Conservation (phyloP, 1,284 basidiomycete genomes). For the Singerocomus inundabilis region DNA sequence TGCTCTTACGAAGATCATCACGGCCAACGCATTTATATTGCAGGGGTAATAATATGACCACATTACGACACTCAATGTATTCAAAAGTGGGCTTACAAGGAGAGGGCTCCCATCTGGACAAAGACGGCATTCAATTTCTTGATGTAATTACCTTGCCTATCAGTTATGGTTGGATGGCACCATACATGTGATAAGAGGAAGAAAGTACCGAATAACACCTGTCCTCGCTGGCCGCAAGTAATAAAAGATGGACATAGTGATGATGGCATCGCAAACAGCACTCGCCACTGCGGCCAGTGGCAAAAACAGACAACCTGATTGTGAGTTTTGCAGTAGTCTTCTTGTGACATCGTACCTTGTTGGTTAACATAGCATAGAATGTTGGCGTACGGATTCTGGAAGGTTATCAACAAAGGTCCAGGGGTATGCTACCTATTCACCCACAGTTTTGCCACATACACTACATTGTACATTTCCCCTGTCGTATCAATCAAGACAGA, state of each 20-base stretch:
- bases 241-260: slow-evolving; percentile 22
- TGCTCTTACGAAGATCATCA: slow-evolving; percentile 17
- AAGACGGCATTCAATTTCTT: slow-evolving; percentile 18
- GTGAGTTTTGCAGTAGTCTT: background rate
- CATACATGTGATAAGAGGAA: background rate
- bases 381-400: slow-evolving; percentile 14
- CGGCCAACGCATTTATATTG: slow-evolving; percentile 15
- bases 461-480: slow-evolving; percentile 8
- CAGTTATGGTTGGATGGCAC: background rate
- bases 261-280: slow-evolving; percentile 21
- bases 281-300: slow-evolving; percentile 10
- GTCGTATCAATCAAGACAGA: background rate
- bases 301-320: slow-evolving; percentile 2
- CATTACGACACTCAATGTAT: too few relatives aligned
- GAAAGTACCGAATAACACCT: slow-evolving; percentile 13
- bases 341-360: slow-evolving; percentile 3
- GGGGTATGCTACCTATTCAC: background rate
- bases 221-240: slow-evolving; percentile 20
- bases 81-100: slow-evolving; percentile 12
- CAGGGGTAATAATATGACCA: background rate
- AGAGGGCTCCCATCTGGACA: slow-evolving; percentile 27
- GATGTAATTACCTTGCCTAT: slow-evolving; percentile 11
- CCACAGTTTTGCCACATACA: slow-evolving; percentile 1
- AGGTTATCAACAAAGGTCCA: background rate
- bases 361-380: background rate